Percentiles rank a stretch among this genome's conserved stretches.
These are phyloP conservation scores for Cephaloascus fragrans DNA, from an alignment of 805 yeast genomes.

Conservation along the genomic window DNA sequence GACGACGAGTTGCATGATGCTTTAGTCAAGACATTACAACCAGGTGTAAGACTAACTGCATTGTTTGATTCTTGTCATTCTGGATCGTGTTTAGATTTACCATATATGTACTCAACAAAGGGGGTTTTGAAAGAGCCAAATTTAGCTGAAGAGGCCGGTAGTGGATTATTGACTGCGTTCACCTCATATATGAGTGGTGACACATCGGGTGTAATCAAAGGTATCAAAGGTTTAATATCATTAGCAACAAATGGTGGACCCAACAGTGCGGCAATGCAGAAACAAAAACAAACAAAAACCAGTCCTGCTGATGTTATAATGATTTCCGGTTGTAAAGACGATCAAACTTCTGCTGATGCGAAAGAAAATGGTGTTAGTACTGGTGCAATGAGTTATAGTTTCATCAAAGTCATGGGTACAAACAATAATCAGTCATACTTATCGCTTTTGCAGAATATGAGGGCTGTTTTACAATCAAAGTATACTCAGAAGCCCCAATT, in stretches of 20 bases:
- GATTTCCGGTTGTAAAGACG: slow-evolving; percentile 76
- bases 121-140: slow-evolving; percentile 80
- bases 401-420: slow-evolving; percentile 49
- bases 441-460: slow-evolving; percentile 60
- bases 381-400: slow-evolving; percentile 83
- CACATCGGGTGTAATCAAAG: slow-evolving; percentile 26
- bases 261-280: slow-evolving; percentile 21
- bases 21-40: slow-evolving; percentile 58
- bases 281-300: slow-evolving; percentile 44
- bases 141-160: slow-evolving; percentile 65
- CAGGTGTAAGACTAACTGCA: slow-evolving; percentile 72
- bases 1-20: slow-evolving; percentile 70
- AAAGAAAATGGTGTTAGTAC: slow-evolving; percentile 59
- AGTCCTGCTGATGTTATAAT: slow-evolving; percentile 71
- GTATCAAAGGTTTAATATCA: slow-evolving; percentile 27
- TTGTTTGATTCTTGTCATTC: slow-evolving; percentile 82
- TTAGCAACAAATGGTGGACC: slow-evolving; percentile 31
- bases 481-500: slow-evolving; percentile 81
- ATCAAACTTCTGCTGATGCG: slow-evolving; percentile 75
- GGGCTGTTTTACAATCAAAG: slow-evolving; percentile 49
- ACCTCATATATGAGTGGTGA: slow-evolving; percentile 55
- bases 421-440: slow-evolving; percentile 62
- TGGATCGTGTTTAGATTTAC: slow-evolving; percentile 74
- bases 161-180: slow-evolving; percentile 51
- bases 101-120: slow-evolving; percentile 71